Conservation (phyloP, 2,329 filamentous ascomycete species). For the Stagonosporopsis vannaccii region DNA sequence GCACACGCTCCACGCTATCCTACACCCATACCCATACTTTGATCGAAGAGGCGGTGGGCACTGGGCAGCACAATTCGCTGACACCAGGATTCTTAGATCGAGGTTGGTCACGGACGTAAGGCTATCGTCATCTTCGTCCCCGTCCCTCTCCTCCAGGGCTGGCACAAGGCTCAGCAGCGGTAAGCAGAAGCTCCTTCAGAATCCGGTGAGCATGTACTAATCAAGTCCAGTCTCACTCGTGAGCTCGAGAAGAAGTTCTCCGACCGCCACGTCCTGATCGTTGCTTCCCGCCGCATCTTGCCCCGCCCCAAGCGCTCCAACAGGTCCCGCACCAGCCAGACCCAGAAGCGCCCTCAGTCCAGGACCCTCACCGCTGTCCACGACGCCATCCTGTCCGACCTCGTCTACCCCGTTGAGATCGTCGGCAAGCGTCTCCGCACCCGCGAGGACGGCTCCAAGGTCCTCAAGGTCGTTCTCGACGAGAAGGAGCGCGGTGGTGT, state of each 20-base stretch:
- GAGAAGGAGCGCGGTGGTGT: conserved; percentile 99
- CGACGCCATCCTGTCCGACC: conserved; percentile 96
- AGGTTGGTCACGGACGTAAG: conserved; percentile 99
- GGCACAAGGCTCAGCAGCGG: conserved; percentile 99
- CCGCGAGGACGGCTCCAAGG: conserved; percentile 98
- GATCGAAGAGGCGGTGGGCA: conserved; percentile 63
- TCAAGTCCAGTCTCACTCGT: conserved; percentile 80
- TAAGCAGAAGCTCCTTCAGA: conserved; percentile 62
- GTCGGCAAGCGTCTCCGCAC: conserved; percentile 98
- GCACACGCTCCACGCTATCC: conserved; percentile 14
- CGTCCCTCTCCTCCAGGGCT: conserved; percentile 95
- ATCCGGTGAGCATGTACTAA: conserved; percentile 10
- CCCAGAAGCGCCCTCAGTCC: conserved; percentile 97
- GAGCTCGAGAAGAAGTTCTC: conserved; percentile 99
- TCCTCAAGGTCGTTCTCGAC: conserved; percentile 98
- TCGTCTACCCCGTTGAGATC: conserved; percentile 99
- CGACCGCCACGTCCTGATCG: conserved; percentile 98
- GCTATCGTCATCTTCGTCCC: conserved; percentile 99
- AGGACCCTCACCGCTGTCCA: conserved; percentile 98
- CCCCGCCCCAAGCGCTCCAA: conserved; percentile 98
- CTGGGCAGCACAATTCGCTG: conserved; percentile 61
- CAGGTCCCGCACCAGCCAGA: conserved; percentile 94
- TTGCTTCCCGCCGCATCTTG: conserved; percentile 97
- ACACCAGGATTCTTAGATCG: conserved; percentile 79
- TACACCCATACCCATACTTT: conserved; percentile 25